Evolutionary conservation across 352 stramenopile genomes (phyloP).

Genomic region (Globisporangium megalacanthum): DNA sequence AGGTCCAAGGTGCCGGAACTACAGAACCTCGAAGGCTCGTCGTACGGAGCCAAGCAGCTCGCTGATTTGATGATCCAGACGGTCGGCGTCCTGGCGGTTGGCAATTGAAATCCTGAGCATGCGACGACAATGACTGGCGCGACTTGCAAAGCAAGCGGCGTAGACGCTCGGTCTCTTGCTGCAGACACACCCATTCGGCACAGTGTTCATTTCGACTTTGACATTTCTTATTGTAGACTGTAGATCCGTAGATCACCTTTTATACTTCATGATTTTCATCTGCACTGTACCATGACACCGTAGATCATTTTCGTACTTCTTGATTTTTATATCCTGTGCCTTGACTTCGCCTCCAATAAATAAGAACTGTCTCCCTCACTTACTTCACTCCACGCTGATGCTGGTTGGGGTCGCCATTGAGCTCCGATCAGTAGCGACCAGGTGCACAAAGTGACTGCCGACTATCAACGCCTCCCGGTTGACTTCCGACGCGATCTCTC

Average conservation of each 20-base stretch:
- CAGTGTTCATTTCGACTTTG: not conserved
- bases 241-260: no score
- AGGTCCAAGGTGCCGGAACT: not conserved
- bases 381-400: no score
- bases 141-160: not conserved
- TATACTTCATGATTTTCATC: no score
- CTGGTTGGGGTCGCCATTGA: no score
- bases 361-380: no score
- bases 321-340: no score
- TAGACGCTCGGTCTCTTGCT: not conserved
- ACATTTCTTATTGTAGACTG: not conserved
- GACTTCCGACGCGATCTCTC: not conserved
- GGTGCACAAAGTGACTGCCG: not conserved
- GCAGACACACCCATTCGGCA: no score
- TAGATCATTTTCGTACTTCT: no score
- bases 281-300: no score
- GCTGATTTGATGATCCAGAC: not conserved
- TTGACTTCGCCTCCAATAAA: no score
- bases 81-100: not conserved
- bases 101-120: not conserved
- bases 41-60: not conserved
- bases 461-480: slow-evolving; percentile 4
- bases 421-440: no score
- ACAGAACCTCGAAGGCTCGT: not conserved
- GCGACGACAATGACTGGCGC: not conserved